Evolutionary conservation across 1,284 basidiomycete genomes (phyloP).

Genomic region (Sanghuangporus baumii): DNA sequence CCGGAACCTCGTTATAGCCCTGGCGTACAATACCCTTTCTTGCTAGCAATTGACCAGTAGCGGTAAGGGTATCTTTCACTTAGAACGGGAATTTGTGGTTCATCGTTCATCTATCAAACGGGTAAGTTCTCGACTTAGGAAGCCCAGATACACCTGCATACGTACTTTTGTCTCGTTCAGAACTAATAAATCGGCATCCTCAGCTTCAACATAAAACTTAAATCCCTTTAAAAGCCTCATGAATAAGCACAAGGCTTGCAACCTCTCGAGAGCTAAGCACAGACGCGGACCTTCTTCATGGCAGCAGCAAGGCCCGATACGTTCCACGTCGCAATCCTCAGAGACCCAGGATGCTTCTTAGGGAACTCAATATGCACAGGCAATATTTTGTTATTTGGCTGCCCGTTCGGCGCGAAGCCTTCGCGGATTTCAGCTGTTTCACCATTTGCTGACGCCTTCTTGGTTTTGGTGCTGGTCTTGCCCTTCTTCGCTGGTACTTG

Average conservation of each 20-base stretch:
- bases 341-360: conserved; percentile 37
- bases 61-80: conserved; percentile 57
- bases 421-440: not conserved
- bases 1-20: not conserved
- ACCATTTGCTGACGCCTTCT: not conserved
- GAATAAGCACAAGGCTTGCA: not conserved
- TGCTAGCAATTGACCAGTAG: conserved; percentile 70
- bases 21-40: conserved; percentile 67
- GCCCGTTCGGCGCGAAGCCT: conserved; percentile 32
- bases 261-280: not conserved
- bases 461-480: not conserved
- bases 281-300: conserved; percentile 56
- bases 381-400: conserved; percentile 68
- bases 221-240: conserved; percentile 52
- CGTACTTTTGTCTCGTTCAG: conserved; percentile 77
- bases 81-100: conserved; percentile 53
- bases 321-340: conserved; percentile 72
- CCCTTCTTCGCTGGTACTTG: not conserved
- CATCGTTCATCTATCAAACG: conserved; percentile 52
- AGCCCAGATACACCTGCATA: conserved; percentile 5
- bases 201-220: conserved; percentile 72
- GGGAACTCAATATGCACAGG: conserved; percentile 61
- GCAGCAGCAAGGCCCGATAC: conserved; percentile 64
- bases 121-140: not conserved
- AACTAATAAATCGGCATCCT: conserved; percentile 76